Conservation (phyloP, 169 alveolate genomes). For the Cryptosporidium viatorum region DNA sequence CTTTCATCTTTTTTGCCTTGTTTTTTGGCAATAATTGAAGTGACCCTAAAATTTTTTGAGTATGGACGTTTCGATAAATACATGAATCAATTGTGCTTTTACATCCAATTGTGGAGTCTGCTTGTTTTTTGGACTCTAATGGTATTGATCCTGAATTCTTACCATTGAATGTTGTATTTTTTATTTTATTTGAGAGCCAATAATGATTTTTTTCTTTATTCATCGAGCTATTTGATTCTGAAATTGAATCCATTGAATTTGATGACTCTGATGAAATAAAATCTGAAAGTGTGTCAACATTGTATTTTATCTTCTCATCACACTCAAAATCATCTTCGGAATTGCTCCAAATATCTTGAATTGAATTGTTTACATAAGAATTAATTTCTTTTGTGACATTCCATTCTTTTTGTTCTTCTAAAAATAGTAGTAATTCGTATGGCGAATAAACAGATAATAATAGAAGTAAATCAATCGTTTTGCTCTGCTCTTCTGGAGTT, state of each 20-base stretch:
- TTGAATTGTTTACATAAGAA: conserved; percentile 3
- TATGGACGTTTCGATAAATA: conserved; percentile 60
- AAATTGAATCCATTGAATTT: background rate
- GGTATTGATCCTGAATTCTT: background rate
- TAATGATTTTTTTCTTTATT: conserved; percentile 6
- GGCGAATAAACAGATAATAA: conserved; percentile 73
- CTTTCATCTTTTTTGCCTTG: conserved; percentile 49
- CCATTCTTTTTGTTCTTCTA: conserved; percentile 74
- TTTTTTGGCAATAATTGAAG: conserved; percentile 40
- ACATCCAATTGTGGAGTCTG: conserved; percentile 58
- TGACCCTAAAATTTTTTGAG: conserved; percentile 63
- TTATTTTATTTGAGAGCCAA: conserved; percentile 5
- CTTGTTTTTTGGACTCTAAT: background rate
- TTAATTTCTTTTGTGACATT: conserved; percentile 18
- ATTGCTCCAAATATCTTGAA: conserved; percentile 64
- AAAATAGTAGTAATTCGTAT: conserved; percentile 53
- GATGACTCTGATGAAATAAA: conserved; percentile 66
- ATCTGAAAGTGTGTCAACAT: conserved; percentile 55
- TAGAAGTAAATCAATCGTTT: conserved; percentile 60
- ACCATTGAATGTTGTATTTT: background rate
- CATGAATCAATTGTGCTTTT: conserved; percentile 73
- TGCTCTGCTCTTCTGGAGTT: conserved; percentile 68
- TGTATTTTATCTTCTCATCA: background rate
- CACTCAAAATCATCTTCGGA: conserved; percentile 55
- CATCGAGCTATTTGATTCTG: background rate